Percentiles rank a stretch among this genome's conserved stretches.
Conservation (phyloP, 139 green algal species). For the Auxenochlorella pyrenoidosa region DNA sequence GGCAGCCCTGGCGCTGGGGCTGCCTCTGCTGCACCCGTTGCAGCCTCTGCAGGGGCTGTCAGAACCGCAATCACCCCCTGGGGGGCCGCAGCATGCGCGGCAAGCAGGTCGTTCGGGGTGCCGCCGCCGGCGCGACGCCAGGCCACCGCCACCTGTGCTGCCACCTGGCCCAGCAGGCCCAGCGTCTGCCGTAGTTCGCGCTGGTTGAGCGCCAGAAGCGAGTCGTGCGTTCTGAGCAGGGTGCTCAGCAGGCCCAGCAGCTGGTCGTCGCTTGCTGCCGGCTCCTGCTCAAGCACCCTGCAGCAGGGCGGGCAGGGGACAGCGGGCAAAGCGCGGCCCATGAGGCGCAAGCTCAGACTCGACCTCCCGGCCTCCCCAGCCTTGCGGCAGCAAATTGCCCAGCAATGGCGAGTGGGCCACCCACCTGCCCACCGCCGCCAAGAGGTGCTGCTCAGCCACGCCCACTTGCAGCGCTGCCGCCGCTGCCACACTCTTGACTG, state of each 20-base stretch:
- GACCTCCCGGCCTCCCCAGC: no score
- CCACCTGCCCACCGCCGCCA: constrained; percentile 19
- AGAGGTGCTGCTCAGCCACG: background rate
- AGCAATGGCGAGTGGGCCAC: background rate
- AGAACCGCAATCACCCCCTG: background rate
- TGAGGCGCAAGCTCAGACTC: no score
- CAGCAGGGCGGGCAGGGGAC: background rate
- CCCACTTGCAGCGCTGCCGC: background rate
- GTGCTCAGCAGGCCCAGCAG: constrained; percentile 12
- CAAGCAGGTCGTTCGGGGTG: background rate
- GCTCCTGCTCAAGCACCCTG: background rate
- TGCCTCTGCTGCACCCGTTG: background rate
- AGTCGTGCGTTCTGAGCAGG: background rate
- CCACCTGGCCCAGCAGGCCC: constrained; percentile 24
- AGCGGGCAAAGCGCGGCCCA: background rate
- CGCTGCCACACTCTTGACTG: background rate
- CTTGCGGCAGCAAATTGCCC: background rate
- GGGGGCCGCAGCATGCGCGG: background rate
- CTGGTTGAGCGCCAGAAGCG: background rate
- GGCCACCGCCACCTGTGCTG: constrained; percentile 3
- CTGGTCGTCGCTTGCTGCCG: background rate
- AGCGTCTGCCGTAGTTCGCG: constrained; percentile 20
- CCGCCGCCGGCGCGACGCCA: constrained; percentile 1
- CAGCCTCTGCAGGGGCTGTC: background rate
- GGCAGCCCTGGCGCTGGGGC: background rate